phyloP scores from a whole-genome alignment of 345 rosid genomes.

The Brassica carinata region DNA sequence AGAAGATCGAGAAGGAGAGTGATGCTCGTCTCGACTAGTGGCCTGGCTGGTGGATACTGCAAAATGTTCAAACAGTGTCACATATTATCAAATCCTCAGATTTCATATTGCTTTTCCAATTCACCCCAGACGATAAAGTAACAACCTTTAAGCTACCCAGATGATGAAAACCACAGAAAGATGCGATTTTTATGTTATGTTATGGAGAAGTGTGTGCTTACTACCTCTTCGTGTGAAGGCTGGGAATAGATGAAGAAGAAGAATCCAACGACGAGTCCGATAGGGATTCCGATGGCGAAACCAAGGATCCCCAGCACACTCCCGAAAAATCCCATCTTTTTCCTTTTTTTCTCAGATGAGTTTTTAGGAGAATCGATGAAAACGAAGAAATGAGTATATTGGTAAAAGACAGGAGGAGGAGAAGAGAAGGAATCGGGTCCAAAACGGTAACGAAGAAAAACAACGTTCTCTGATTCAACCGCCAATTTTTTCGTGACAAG shows the following conservation, averaged over 20 bases:
- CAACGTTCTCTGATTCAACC: slow-evolving; percentile 40
- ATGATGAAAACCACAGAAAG: slow-evolving; percentile 12
- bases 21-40: slow-evolving; percentile 51
- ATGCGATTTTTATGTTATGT: background rate
- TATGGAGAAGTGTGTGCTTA: background rate
- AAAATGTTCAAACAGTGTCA: background rate
- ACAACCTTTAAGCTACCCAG: slow-evolving; percentile 2
- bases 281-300: slow-evolving; percentile 67
- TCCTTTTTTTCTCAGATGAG: background rate
- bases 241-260: slow-evolving; percentile 62
- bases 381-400: background rate
- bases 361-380: background rate
- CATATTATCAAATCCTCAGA: slow-evolving; percentile 5
- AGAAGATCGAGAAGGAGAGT: slow-evolving; percentile 53
- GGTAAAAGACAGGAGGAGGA: background rate
- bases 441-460: slow-evolving; percentile 35
- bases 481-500: slow-evolving; percentile 27
- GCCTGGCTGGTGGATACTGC: slow-evolving; percentile 62
- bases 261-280: slow-evolving; percentile 76
- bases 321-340: slow-evolving; percentile 53
- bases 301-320: slow-evolving; percentile 65
- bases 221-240: slow-evolving; percentile 59
- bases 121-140: background rate
- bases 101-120: background rate
- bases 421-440: slow-evolving; percentile 20